Conservation (phyloP, 1,284 basidiomycete genomes). For the Heterobasidion occidentale region DNA sequence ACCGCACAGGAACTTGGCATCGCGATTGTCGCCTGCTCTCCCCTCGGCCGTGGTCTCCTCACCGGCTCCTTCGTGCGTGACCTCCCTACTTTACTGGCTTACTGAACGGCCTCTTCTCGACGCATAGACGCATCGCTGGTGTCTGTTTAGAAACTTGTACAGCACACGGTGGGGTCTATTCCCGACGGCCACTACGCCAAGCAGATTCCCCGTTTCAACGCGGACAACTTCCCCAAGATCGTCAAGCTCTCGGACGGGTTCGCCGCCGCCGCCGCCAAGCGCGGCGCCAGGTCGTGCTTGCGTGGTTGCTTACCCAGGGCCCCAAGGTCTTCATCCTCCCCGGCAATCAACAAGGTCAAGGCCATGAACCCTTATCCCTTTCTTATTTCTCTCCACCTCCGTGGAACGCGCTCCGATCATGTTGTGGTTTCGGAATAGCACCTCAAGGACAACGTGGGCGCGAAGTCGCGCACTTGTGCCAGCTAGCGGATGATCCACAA, state of each 20-base stretch:
- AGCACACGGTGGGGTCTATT: neutral
- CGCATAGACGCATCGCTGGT: conserved; percentile 30
- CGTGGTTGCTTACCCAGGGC: conserved; percentile 42
- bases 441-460: conserved; percentile 28
- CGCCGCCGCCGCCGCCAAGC: conserved; percentile 31
- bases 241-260: conserved; percentile 41
- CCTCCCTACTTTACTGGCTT: neutral
- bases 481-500: conserved; percentile 20
- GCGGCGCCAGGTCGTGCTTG: conserved; percentile 43
- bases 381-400: conserved; percentile 24
- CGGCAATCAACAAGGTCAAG: conserved; percentile 19
- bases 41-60: conserved; percentile 55
- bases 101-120: neutral
- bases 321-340: conserved; percentile 32
- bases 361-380: conserved; percentile 6
- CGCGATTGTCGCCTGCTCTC: conserved; percentile 51
- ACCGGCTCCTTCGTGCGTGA: conserved; percentile 39
- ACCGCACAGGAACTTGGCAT: conserved; percentile 46
- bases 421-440: conserved; percentile 15
- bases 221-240: conserved; percentile 51
- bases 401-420: neutral
- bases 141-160: neutral
- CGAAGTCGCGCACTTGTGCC: conserved; percentile 29
- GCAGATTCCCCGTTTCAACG: conserved; percentile 19
- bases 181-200: conserved; percentile 2